Percentiles rank a stretch among this genome's conserved stretches.
These are phyloP conservation scores for Aristolochia contorta DNA, from an alignment of 164 flowering plant species.

Conservation along the genomic window DNA sequence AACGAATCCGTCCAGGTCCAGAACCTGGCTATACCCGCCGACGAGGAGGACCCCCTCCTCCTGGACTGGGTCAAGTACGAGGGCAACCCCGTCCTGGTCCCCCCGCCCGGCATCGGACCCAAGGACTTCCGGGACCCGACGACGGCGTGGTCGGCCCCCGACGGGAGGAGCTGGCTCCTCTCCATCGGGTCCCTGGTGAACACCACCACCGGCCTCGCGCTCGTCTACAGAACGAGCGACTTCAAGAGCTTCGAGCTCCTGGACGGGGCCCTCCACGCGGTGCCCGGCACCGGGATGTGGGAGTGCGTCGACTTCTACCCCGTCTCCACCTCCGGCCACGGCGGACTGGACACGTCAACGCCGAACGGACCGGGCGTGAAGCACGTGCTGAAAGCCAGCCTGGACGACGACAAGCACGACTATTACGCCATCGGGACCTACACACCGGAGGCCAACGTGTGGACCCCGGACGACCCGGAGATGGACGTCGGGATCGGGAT, in stretches of 20 bases:
- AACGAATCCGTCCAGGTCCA: conserved; percentile 59
- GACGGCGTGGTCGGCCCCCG: conserved; percentile 56
- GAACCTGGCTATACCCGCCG: conserved; percentile 57
- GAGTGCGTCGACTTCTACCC: conserved; percentile 95
- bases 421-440: conserved; percentile 75
- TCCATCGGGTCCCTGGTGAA: conserved; percentile 58
- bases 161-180: conserved; percentile 54
- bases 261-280: conserved; percentile 42
- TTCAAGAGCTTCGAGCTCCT: conserved; percentile 36
- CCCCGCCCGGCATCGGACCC: conserved; percentile 47
- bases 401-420: conserved; percentile 59
- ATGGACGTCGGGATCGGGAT: conserved; percentile 67
- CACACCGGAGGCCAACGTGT: conserved; percentile 20
- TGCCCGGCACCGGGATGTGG: conserved; percentile 84
- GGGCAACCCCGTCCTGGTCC: conserved; percentile 59
- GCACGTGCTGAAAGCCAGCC: conserved; percentile 70
- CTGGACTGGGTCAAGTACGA: conserved; percentile 62
- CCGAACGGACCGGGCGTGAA: conserved; percentile 46
- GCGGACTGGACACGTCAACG: conserved; percentile 67
- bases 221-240: conserved; percentile 57
- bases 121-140: conserved; percentile 83
- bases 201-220: conserved; percentile 46
- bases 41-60: conserved; percentile 68
- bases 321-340: conserved; percentile 25
- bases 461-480: conserved; percentile 59